Percentiles rank a stretch among this genome's conserved stretches.
These are phyloP conservation scores for Willaertia magna DNA, from an alignment of 208 protist species.

Conservation along the genomic window DNA sequence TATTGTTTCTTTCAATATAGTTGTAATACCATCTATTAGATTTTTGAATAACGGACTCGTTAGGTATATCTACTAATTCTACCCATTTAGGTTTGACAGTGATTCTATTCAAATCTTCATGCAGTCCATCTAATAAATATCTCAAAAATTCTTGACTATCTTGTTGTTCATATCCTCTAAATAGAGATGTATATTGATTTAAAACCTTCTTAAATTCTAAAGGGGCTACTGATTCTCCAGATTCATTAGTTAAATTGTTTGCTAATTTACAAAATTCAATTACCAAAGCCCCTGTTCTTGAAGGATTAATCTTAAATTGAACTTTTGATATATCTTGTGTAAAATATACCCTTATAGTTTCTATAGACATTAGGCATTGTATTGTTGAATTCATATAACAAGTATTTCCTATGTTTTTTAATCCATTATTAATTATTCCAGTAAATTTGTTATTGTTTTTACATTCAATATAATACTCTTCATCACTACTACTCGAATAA, in stretches of 20 bases:
- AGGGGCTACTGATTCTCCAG: not conserved
- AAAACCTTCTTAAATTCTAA: not conserved
- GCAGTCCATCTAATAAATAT: conserved; percentile 60
- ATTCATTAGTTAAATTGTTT: not conserved
- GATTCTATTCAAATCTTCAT: conserved; percentile 55
- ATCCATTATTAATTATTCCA: conserved; percentile 23
- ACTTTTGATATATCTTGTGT: too few relatives aligned
- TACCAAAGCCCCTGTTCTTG: not conserved
- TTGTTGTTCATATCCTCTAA: conserved; percentile 54
- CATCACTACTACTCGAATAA: too few relatives aligned
- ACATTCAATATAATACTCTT: too few relatives aligned
- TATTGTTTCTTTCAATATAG: not conserved
- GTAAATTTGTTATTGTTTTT: not conserved
- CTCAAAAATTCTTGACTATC: conserved; percentile 75
- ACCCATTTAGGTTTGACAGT: conserved; percentile 1
- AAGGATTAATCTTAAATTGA: not conserved
- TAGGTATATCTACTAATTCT: not conserved
- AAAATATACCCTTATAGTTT: not conserved
- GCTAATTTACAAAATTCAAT: not conserved
- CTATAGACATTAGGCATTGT: conserved; percentile 43
- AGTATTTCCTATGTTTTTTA: conserved; percentile 73
- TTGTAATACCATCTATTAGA: not conserved
- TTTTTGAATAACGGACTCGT: not conserved
- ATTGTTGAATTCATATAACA: conserved; percentile 79
- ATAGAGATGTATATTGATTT: conserved; percentile 17